Evolutionary conservation across 2,329 filamentous ascomycete genomes (phyloP).

Genomic region (Claviceps cyperi): DNA sequence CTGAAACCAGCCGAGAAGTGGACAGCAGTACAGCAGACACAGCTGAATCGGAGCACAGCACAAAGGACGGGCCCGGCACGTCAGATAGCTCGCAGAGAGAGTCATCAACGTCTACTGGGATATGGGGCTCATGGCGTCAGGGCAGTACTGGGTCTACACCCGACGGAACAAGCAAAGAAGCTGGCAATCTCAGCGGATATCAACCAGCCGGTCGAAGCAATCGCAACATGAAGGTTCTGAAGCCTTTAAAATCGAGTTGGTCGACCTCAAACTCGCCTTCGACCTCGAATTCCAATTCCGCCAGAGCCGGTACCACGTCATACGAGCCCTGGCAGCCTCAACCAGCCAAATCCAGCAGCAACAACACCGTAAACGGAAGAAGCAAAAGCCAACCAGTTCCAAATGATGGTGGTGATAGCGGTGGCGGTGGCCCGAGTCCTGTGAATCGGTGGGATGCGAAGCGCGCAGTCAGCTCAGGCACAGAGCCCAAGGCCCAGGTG

Average conservation of each 20-base stretch:
- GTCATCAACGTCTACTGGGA: conserved; percentile 37
- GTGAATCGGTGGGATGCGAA: conserved; percentile 40
- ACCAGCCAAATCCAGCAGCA: conserved; percentile 28
- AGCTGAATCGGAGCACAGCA: conserved; percentile 10
- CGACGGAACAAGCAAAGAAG: conserved; percentile 40
- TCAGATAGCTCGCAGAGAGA: conserved; percentile 26
- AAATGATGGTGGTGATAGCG: conserved; percentile 14
- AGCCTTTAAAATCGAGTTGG: conserved; percentile 48
- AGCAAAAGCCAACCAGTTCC: conserved; percentile 36
- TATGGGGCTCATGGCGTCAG: conserved; percentile 61
- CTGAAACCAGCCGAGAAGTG: conserved; percentile 30
- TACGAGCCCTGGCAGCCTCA: conserved; percentile 33
- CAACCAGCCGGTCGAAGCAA: conserved; percentile 48
- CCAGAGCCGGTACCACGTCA: conserved; percentile 28
- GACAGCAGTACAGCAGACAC: conserved; percentile 20
- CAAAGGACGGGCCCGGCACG: conserved; percentile 16
- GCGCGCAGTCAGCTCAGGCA: conserved; percentile 30
- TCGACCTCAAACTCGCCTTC: conserved; percentile 28
- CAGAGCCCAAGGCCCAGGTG: conserved; percentile 21
- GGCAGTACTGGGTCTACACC: conserved; percentile 31
- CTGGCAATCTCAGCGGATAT: conserved; percentile 46
- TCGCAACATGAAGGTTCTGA: conserved; percentile 80
- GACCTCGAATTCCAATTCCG: conserved; percentile 44
- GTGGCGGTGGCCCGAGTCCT: conserved; percentile 7
- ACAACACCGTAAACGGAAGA: conserved; percentile 22